phyloP scores from a whole-genome alignment of 306 rosid genomes.

The Trifolium fragiferum region DNA sequence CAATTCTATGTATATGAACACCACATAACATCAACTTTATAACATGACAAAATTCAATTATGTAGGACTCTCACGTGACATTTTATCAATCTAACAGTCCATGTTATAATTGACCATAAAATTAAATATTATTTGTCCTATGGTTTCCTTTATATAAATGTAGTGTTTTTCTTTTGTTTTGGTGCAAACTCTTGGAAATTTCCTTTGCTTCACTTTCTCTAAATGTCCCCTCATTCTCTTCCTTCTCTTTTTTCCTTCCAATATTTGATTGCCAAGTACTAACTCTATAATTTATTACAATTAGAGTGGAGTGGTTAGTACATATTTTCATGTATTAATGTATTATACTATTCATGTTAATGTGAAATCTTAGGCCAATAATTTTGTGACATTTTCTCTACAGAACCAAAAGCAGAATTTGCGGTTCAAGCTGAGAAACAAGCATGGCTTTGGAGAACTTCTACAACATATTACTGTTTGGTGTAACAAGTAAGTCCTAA shows the following conservation, averaged over 20 bases:
- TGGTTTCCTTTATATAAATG: conserved; percentile 2
- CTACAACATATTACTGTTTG: conserved; percentile 31
- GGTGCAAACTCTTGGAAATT: conserved; percentile 6
- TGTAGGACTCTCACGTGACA: conserved; percentile 35
- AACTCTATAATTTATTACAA: background rate
- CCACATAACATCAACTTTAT: background rate
- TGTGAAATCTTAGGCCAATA: conserved; percentile 26
- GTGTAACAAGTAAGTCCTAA: conserved; percentile 52
- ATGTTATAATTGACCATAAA: background rate
- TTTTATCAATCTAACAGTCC: conserved; percentile 5
- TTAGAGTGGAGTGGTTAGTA: conserved; percentile 38
- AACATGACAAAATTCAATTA: conserved; percentile 36
- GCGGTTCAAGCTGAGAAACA: conserved; percentile 41
- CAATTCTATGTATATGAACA: conserved; percentile 14
- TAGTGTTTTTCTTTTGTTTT: background rate
- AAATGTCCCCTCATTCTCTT: background rate
- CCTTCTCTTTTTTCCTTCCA: background rate
- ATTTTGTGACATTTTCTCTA: conserved; percentile 24
- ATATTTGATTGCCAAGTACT: background rate
- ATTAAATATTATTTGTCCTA: conserved; percentile 32
- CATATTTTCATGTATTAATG: background rate
- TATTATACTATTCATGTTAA: background rate
- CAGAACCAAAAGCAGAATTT: conserved; percentile 38
- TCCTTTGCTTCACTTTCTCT: background rate
- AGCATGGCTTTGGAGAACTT: conserved; percentile 57